phyloP scores from a whole-genome alignment of 2,329 filamentous ascomycete species.

The Verticillium isaacii region DNA sequence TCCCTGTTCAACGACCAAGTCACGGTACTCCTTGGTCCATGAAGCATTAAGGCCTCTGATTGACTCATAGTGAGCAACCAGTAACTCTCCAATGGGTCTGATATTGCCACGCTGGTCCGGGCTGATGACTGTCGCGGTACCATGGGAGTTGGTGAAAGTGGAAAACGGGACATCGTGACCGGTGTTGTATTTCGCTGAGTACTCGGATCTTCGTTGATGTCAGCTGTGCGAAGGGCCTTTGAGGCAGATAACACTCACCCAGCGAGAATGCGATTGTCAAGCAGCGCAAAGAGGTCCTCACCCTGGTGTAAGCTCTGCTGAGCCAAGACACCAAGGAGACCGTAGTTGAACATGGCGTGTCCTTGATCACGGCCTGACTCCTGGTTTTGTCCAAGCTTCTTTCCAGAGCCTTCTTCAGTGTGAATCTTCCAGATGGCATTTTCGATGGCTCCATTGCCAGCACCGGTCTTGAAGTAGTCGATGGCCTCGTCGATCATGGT shows the following conservation, averaged over 20 bases:
- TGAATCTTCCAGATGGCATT: slow-evolving; percentile 25
- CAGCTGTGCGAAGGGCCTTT: slow-evolving; percentile 3
- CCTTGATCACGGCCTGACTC: slow-evolving; percentile 41
- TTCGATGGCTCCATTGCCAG: slow-evolving; percentile 29
- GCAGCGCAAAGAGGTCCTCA: slow-evolving; percentile 29
- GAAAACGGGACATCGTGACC: slow-evolving; percentile 36
- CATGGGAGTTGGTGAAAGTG: slow-evolving; percentile 31
- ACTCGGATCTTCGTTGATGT: slow-evolving; percentile 23
- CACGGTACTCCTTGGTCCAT: slow-evolving; percentile 31
- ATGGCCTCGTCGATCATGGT: slow-evolving; percentile 33
- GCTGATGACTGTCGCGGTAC: slow-evolving; percentile 27
- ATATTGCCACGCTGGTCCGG: slow-evolving; percentile 23
- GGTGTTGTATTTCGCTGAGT: slow-evolving; percentile 35
- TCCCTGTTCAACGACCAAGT: slow-evolving; percentile 25
- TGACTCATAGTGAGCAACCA: slow-evolving; percentile 32
- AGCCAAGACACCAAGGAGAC: slow-evolving; percentile 31
- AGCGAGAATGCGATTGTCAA: slow-evolving; percentile 27
- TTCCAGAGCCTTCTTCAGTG: slow-evolving; percentile 20
- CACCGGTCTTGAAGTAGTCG: slow-evolving; percentile 32
- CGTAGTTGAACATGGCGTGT: slow-evolving; percentile 33
- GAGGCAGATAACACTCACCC: slow-evolving; percentile 18
- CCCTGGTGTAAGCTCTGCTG: slow-evolving; percentile 38
- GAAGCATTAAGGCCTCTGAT: slow-evolving; percentile 29
- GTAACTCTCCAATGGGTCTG: slow-evolving; percentile 31
- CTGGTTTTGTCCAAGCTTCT: slow-evolving; percentile 30